Evolutionary conservation across 768 basidiomycete genomes (phyloP).

Genomic region (Candolleomyces eurysporus): DNA sequence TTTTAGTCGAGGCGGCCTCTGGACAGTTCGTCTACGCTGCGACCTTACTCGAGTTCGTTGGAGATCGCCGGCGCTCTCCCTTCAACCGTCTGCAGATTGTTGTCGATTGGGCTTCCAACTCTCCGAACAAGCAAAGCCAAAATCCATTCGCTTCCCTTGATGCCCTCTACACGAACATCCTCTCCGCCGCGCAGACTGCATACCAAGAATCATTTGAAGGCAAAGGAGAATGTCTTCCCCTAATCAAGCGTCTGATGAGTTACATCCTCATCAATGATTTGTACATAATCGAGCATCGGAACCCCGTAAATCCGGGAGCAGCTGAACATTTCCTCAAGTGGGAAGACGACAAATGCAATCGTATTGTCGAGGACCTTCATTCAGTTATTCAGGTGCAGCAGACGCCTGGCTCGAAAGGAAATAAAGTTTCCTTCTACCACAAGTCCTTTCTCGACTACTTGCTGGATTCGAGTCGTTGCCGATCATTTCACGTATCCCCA

Average conservation of each 20-base stretch:
- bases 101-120: not conserved
- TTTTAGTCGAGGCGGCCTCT: not conserved
- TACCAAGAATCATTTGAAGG: not conserved
- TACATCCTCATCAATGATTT: not conserved
- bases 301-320: not conserved
- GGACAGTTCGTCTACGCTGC: conserved; percentile 6
- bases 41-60: not conserved
- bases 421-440: not conserved
- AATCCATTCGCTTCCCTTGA: not conserved
- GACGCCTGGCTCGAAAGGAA: too few species aligned
- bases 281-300: not conserved
- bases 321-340: not conserved
- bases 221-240: not conserved
- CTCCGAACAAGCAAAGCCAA: not conserved
- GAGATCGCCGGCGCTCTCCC: not conserved
- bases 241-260: not conserved
- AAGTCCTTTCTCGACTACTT: not conserved
- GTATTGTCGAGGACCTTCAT: not conserved
- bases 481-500: not conserved
- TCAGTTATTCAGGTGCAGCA: not conserved
- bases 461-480: not conserved
- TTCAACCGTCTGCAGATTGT: not conserved
- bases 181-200: not conserved
- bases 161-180: not conserved
- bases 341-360: not conserved